A percentile compares a stretch with the other conserved stretches of the same genome.
Evolutionary conservation across 1,284 basidiomycete species (phyloP).

Genomic region (Leccinum holopus): DNA sequence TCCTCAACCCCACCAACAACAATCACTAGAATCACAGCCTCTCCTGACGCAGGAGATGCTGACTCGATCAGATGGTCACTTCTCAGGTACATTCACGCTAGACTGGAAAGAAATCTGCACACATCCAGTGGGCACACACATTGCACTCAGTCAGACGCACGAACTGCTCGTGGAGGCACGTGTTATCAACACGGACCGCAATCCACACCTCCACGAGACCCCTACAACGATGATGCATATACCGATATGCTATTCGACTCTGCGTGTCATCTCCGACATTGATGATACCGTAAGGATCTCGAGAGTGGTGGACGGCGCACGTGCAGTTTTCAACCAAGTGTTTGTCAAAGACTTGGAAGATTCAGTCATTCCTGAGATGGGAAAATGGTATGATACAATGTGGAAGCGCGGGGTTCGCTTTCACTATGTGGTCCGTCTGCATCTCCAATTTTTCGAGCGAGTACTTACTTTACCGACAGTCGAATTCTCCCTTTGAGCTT

Average conservation of each 20-base stretch:
- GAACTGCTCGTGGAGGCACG: conserved; percentile 57
- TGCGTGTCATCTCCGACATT: conserved; percentile 88
- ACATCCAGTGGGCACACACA: conserved; percentile 55
- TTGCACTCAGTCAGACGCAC: conserved; percentile 59
- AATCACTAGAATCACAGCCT: conserved; percentile 39
- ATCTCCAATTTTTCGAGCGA: conserved; percentile 2
- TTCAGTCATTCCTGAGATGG: conserved; percentile 82
- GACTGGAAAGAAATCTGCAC: conserved; percentile 67
- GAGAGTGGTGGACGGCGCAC: conserved; percentile 69
- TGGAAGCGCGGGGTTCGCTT: conserved; percentile 70
- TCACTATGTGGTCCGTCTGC: conserved; percentile 76
- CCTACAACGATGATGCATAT: conserved; percentile 21
- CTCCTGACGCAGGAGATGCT: conserved; percentile 49
- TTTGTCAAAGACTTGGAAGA: conserved; percentile 78
- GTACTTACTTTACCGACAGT: conserved; percentile 46
- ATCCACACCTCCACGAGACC: conserved; percentile 37
- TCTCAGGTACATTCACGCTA: conserved; percentile 60
- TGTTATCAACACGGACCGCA: conserved; percentile 33
- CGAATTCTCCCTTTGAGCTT: conserved; percentile 88
- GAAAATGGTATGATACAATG: conserved; percentile 75
- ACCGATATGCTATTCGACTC: conserved; percentile 34
- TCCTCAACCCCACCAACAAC: conserved; percentile 14
- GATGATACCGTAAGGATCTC: conserved; percentile 92
- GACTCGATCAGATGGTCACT: conserved; percentile 70
- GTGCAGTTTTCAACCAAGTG: conserved; percentile 75